Evolutionary conservation across 257 asterid genomes (phyloP).

Genomic region (Linderniella brevidens): DNA sequence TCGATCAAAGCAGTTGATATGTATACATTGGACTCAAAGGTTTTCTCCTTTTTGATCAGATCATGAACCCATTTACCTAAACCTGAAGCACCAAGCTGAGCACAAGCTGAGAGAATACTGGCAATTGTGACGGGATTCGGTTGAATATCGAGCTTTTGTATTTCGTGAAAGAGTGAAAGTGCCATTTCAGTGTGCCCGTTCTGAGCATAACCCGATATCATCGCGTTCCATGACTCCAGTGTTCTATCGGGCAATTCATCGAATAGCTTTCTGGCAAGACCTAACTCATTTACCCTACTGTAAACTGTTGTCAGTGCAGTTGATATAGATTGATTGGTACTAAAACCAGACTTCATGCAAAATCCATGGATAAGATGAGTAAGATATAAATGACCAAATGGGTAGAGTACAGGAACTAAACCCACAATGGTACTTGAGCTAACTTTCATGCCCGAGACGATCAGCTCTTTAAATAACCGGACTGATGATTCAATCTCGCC

Average conservation of each 20-base stretch:
- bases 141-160: slow-evolving; percentile 53
- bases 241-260: slow-evolving; percentile 43
- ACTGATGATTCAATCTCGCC: too few relatives aligned
- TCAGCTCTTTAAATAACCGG: too few relatives aligned
- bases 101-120: slow-evolving; percentile 76
- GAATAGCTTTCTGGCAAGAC: slow-evolving; percentile 16
- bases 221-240: slow-evolving; percentile 75
- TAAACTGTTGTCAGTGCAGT: too few relatives aligned
- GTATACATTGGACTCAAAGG: slow-evolving; percentile 37
- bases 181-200: slow-evolving; percentile 62
- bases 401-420: too few relatives aligned
- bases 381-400: too few relatives aligned
- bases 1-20: slow-evolving; percentile 67
- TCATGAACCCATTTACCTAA: slow-evolving; percentile 72
- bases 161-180: slow-evolving; percentile 49
- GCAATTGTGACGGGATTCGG: slow-evolving; percentile 67
- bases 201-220: slow-evolving; percentile 83
- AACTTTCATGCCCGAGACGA: too few relatives aligned
- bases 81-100: slow-evolving; percentile 74
- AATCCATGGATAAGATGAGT: too few relatives aligned
- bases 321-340: too few relatives aligned
- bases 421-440: too few relatives aligned
- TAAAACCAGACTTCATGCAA: too few relatives aligned
- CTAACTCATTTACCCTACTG: too few relatives aligned
- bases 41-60: slow-evolving; percentile 28